Base-by-base conservation (phyloP, 805 yeast genomes). In the Ogataea trehalophila region DNA sequence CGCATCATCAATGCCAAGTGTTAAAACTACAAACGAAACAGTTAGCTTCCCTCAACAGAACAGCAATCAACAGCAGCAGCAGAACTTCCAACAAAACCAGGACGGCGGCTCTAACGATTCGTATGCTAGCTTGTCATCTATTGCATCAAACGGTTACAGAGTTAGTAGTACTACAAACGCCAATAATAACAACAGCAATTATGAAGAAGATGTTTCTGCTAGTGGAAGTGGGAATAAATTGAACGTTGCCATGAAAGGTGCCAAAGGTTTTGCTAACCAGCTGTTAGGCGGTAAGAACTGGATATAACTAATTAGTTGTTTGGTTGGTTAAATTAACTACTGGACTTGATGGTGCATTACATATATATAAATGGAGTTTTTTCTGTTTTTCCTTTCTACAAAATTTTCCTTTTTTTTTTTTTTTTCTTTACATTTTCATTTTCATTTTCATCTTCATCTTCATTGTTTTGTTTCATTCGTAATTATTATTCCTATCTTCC, bases 181-280 rank as follows among this genome's bases (percentile, higher is more conserved):
- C 18, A 38, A 22, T 29, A n/a, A n/a, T n/a, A n/a, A n/a, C n/a
- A n/a, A n/a, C n/a, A 20, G 15, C 39, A 22, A 15, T 22, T 26
- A 14, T 16, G 34, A n/a, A 5, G 43, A 22, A 6, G 17, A 14
- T 1, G 36, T 15, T 9, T 20, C 37, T 17, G 15, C 44, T 33
- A 36, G 29, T 39, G 38, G 9, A 15, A 16, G 18, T 22, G 37
- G 29, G 66, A 33, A n/a, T 16, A 44, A 53, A 43, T 26, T 49
- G 51, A 6, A 64, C 58, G 37, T 59, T 62, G 44, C 49, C 31
- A n/a, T 29, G 40, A 29, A 16, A 26, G n/a, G 39, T 33, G 40
- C 50, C 33, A 44, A 44, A 35, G 46, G 37, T 11, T 44, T 44
- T 20, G 46, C 46, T 15, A 39, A 39, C 14, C 46, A 43, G 14